Conservation (phyloP, 495 filamentous ascomycete species). For the Talaromyces thailandensis region DNA sequence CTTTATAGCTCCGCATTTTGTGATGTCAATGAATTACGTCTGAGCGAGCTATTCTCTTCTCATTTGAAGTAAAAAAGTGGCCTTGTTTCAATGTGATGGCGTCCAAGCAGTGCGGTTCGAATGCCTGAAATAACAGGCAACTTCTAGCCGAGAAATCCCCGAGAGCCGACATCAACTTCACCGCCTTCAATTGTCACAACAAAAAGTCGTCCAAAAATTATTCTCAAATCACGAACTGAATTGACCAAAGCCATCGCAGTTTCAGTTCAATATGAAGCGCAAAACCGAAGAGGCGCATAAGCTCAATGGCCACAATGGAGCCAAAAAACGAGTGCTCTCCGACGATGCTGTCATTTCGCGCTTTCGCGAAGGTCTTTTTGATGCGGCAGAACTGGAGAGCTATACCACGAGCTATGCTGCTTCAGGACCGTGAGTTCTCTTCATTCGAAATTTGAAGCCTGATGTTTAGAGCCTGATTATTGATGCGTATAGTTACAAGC, state of each 20-base stretch:
- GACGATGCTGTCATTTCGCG: constrained; percentile 34
- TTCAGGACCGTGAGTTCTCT: constrained; percentile 53
- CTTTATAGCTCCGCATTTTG: too few relatives aligned
- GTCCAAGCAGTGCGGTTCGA: too few relatives aligned
- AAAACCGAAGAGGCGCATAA: constrained; percentile 34
- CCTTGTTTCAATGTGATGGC: neutral
- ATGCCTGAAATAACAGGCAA: neutral
- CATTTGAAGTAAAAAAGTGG: too few relatives aligned
- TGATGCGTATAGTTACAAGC: constrained; percentile 52
- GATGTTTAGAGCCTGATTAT: neutral
- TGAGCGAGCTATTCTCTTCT: too few relatives aligned
- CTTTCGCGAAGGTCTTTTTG: constrained; percentile 75
- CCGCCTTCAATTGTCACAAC: neutral
- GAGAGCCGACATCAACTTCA: neutral
- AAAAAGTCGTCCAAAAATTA: neutral
- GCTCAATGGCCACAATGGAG: constrained; percentile 31
- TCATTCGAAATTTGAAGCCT: neutral
- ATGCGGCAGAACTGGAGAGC: constrained; percentile 50
- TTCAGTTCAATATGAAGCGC: constrained; percentile 39
- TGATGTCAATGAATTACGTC: too few relatives aligned
- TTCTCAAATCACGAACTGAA: neutral
- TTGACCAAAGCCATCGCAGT: neutral
- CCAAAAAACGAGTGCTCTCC: constrained; percentile 45
- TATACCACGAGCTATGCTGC: constrained; percentile 62
- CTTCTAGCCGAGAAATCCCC: neutral